phyloP scores from a whole-genome alignment of 2,329 filamentous ascomycete genomes.

The Blumeria hordei region DNA sequence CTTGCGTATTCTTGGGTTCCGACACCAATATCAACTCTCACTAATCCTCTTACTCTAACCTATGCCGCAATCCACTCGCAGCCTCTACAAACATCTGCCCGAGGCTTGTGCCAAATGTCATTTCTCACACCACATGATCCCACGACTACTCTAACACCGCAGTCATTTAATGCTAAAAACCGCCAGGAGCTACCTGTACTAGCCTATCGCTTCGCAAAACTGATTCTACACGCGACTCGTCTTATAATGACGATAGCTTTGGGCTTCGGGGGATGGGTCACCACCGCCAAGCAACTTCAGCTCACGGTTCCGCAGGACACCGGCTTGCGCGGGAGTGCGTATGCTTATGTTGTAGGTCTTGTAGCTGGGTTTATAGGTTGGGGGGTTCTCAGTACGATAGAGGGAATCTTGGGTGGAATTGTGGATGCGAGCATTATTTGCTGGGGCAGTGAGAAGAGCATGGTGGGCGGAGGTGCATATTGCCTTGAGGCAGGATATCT shows the following conservation, averaged over 20 bases:
- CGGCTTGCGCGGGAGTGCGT: constrained; percentile 53
- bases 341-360: constrained; percentile 82
- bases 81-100: constrained; percentile 50
- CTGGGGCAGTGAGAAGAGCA: constrained; percentile 70
- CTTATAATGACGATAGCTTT: constrained; percentile 78
- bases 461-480: constrained; percentile 47
- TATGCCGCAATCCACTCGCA: constrained; percentile 88
- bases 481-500: constrained; percentile 78
- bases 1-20: constrained; percentile 62
- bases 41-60: constrained; percentile 76
- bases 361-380: constrained; percentile 89
- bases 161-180: constrained; percentile 22
- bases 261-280: constrained; percentile 91
- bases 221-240: constrained; percentile 72
- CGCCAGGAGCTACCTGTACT: constrained; percentile 32
- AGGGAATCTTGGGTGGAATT: constrained; percentile 66
- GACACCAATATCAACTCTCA: constrained; percentile 61
- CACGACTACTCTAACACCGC: constrained; percentile 44
- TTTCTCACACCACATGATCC: constrained; percentile 52
- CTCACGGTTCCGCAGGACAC: constrained; percentile 26
- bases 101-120: constrained; percentile 58
- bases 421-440: constrained; percentile 78
- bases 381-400: constrained; percentile 75
- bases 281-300: constrained; percentile 57
- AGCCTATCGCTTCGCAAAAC: constrained; percentile 73